Conservation (phyloP, 2,329 filamentous ascomycete genomes). For the Ophiosphaerella narmari region DNA sequence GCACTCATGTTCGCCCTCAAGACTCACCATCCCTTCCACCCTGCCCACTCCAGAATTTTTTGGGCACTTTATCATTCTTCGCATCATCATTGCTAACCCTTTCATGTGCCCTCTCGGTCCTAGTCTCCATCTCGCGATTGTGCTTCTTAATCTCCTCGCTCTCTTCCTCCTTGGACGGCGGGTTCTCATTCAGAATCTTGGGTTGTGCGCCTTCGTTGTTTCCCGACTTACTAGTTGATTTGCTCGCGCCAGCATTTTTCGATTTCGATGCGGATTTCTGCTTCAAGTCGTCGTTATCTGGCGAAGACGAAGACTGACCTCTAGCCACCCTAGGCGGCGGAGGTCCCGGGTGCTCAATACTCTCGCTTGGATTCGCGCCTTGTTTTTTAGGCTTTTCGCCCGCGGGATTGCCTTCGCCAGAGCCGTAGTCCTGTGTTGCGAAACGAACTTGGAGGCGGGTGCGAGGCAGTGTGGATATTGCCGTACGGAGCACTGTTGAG, state of each 20-base stretch:
- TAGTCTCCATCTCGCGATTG: constrained; percentile 50
- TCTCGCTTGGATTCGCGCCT: constrained; percentile 45
- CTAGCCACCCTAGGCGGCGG: constrained; percentile 50
- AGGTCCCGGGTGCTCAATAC: constrained; percentile 53
- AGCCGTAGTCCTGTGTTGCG: constrained; percentile 50
- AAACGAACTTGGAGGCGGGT: constrained; percentile 38
- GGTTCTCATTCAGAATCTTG: constrained; percentile 48
- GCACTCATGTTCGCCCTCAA: constrained; percentile 7
- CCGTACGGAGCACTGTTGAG: constrained; percentile 26
- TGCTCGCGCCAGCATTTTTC: constrained; percentile 8
- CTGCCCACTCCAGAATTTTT: constrained; percentile 44
- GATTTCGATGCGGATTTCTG: constrained; percentile 12
- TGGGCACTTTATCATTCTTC: constrained; percentile 48
- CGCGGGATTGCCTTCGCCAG: constrained; percentile 48
- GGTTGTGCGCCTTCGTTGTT: constrained; percentile 46
- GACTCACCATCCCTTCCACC: constrained; percentile 12
- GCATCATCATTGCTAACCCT: constrained; percentile 44
- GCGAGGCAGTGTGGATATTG: constrained; percentile 30
- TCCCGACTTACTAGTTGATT: constrained; percentile 14
- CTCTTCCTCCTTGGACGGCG: constrained; percentile 38
- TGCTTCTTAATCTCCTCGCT: constrained; percentile 50
- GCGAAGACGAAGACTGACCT: constrained; percentile 35
- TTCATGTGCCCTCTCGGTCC: constrained; percentile 49
- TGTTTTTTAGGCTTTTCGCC: constrained; percentile 51
- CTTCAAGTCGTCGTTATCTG: constrained; percentile 26